Conservation (phyloP, 257 asterid genomes). For the Nicotiana noctiflora region DNA sequence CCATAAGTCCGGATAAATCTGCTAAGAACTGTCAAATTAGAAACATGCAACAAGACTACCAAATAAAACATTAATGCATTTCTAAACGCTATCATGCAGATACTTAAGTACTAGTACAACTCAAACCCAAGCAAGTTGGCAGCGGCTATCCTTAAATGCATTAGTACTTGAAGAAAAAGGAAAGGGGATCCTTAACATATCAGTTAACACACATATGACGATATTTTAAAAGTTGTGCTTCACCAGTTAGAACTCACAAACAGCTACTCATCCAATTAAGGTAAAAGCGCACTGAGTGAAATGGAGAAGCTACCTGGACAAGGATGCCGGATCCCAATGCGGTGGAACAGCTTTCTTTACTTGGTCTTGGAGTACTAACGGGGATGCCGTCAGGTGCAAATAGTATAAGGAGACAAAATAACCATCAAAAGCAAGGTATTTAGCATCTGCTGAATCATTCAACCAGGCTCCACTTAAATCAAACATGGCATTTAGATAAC, state of each 20-base stretch:
- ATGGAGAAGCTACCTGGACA: conserved; percentile 58
- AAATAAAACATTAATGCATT: neutral
- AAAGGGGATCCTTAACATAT: neutral
- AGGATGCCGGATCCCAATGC: conserved; percentile 84
- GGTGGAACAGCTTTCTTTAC: conserved; percentile 93
- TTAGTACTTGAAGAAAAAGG: neutral
- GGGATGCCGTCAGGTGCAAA: conserved; percentile 83
- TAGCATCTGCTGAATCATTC: conserved; percentile 81
- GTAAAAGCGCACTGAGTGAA: neutral
- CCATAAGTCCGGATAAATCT: conserved; percentile 94
- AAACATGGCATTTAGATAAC: conserved; percentile 75
- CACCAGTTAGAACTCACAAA: neutral
- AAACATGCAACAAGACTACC: conserved; percentile 4
- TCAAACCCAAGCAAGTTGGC: neutral
- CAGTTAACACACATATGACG: neutral
- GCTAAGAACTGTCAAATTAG: conserved; percentile 24
- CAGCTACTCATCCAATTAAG: neutral
- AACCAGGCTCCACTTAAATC: conserved; percentile 94
- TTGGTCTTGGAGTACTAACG: conserved; percentile 71
- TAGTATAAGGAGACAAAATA: conserved; percentile 80
- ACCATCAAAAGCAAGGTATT: conserved; percentile 85
- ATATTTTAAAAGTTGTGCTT: neutral
- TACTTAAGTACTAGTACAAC: too few relatives aligned
- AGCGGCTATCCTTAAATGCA: neutral
- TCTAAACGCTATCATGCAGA: neutral